Base-by-base conservation (phyloP, 805 yeast genomes). In the Wickerhamia fluorescens region DNA sequence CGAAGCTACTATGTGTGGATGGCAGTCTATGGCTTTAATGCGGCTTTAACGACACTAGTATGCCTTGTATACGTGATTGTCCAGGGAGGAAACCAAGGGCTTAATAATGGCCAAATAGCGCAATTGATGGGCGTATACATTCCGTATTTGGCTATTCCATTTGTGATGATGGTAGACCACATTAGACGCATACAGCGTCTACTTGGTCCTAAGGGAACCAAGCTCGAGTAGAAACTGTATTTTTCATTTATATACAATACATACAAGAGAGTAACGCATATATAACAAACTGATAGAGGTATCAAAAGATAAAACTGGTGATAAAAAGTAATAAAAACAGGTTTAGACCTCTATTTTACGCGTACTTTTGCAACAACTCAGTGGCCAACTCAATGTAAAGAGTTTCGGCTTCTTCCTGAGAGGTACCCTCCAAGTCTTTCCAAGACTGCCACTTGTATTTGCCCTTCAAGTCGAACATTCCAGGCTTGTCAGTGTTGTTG, bases 381-480 rank as follows among this genome's bases (percentile, higher is more conserved):
- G 74, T 75, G 30, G 75, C 89, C 24, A 81, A 61, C 7, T 55
- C 78, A 49, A 82, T 82, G 66, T 82, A 75, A 48, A 86, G 70
- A 45, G 70, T 40, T 69, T 89, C 97, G 36, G 98, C 98, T 20
- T 86, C 96, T 45, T 75, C 94, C 61, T 82, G 83, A 23, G 86
- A 61, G 37, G 73, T 73, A 34, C 98, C 98, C 66, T 83, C 81
- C 51, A 79, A 66, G 47, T 76, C 78, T 49, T 79, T 79, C 97
- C 97, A 92, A 6, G 97, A 73, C 54, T 88, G 89, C 97, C 97
- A 92, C 71, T 92, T 92, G 74, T 84, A 83, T 64, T 94, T 87
- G 45, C 89, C 96, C 67, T 82, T 86, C 66, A 92, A 72, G 64
- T 87, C 94, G 58, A 92, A 85, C 35, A 83, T 62, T 40, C 96